Evolutionary conservation across 2,329 filamentous ascomycete genomes (phyloP), one percentile per base, ranked within the genome.

Genomic region (Colletotrichum theobromicola): DNA sequence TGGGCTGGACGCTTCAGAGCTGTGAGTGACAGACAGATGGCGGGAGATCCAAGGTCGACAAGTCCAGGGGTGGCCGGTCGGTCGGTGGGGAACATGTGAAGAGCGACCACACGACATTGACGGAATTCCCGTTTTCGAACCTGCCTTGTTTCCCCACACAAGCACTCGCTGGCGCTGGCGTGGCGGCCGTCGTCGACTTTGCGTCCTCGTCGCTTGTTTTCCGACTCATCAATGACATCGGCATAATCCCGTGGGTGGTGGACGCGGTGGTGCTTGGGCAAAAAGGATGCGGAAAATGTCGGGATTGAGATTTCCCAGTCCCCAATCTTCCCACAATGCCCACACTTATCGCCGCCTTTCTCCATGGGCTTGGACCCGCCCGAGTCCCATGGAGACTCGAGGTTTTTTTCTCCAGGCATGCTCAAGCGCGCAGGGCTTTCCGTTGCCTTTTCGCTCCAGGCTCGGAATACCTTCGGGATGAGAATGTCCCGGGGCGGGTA

Each of bases 401-500:
- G 21, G 21, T 28, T 61, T 57, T 57, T 18, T 57, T 24, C 15
- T 18, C 53, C 26, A 26, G 21, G 12, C 32, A 16, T 42, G 55
- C 26, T 28, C 70, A 32, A n/a, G 42, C 42, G 42, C 32, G 65
- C 55, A 68, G 21, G 35, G 34, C 18, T 34, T 55, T 13, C 21
- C 24, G 53, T 61, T 30, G 24, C 50, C 53, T 26, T 5, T 37
- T 55, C 53, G 21, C 64, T 42, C 50, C 30, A 28, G 18, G 24
- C 46, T 74, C 68, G 72, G 72, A 74, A 67, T 67, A 71, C 72
- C 68, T 57, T 72, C 72, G 72, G 68, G 67, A 74, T 72, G 55
- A 71, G 68, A 55, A 46, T 72, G 24, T 46, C 26, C 67, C 61
- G 53, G 53, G 42, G 37, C 37, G 46, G 70, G 57, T 68, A 70